A percentile compares a stretch with the other conserved stretches of the same genome.
Conservation (phyloP, 2,329 filamentous ascomycete species). For the Chrysosporium keratinophilum region DNA sequence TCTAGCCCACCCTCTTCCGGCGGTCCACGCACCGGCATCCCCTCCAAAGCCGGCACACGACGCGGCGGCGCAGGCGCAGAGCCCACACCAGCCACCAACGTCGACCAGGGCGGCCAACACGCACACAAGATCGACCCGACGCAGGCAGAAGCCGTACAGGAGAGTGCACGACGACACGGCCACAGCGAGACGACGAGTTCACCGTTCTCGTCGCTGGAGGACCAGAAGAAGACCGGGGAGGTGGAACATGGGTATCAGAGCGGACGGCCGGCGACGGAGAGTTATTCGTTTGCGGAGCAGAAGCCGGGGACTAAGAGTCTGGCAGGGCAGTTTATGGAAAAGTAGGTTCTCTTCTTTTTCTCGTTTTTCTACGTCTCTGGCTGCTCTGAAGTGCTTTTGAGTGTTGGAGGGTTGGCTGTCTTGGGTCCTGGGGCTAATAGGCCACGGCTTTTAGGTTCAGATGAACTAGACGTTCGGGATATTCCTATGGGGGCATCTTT, state of each 20-base stretch:
- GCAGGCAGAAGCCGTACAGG: not conserved
- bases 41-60: slow-evolving; percentile 5
- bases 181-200: not conserved
- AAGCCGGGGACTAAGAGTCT: slow-evolving; percentile 11
- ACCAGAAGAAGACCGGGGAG: slow-evolving; percentile 7
- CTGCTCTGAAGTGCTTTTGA: too few relatives aligned
- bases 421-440: too few relatives aligned
- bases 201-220: not conserved
- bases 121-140: not conserved
- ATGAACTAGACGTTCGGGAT: too few relatives aligned
- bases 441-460: too few relatives aligned
- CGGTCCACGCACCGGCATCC: slow-evolving; percentile 5
- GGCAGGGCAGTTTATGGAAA: slow-evolving; percentile 9
- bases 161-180: not conserved
- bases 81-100: slow-evolving; percentile 6
- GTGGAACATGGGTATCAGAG: not conserved
- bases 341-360: slow-evolving; percentile 1
- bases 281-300: slow-evolving; percentile 6
- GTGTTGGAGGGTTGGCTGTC: too few relatives aligned
- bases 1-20: not conserved
- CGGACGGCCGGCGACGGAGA: not conserved
- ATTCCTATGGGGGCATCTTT: too few relatives aligned
- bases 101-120: slow-evolving; percentile 2
- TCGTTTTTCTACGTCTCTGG: not conserved
- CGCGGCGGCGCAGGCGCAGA: slow-evolving; percentile 4